A percentile compares a stretch with the other conserved stretches of the same genome.
Conservation (phyloP, 495 filamentous ascomycete genomes). For the Penicillium odoratum region DNA sequence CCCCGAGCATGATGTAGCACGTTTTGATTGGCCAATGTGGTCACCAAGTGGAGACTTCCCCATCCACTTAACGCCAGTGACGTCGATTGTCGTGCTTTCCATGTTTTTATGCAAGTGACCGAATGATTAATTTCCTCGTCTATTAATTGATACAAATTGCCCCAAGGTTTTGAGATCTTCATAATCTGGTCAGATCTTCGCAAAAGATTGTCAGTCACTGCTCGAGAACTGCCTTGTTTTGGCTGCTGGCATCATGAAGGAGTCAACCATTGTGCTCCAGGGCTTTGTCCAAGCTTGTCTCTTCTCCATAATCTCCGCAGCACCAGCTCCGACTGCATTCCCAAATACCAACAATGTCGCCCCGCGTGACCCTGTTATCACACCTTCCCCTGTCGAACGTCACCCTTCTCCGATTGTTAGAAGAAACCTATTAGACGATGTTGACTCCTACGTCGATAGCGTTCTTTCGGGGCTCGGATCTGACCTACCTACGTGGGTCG, state of each 20-base stretch:
- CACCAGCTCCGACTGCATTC: conserved; percentile 24
- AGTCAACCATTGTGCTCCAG: neutral
- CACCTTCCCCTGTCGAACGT: conserved; percentile 20
- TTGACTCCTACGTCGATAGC: conserved; percentile 44
- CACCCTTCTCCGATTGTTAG: conserved; percentile 21
- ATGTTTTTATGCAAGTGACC: neutral
- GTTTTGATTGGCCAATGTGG: neutral
- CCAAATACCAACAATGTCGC: conserved; percentile 7
- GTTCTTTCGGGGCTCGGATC: conserved; percentile 44
- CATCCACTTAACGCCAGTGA: neutral
- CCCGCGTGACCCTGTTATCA: conserved; percentile 19
- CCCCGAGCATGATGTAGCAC: neutral
- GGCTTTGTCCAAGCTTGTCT: conserved; percentile 14
- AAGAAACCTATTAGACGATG: conserved; percentile 45
- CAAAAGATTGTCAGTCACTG: neutral
- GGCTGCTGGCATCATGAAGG: neutral
- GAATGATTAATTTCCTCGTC: neutral
- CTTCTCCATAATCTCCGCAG: conserved; percentile 15
- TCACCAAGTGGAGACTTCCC: neutral
- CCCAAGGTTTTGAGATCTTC: neutral
- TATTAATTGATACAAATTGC: neutral
- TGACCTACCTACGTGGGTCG: conserved; percentile 58
- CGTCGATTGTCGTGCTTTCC: neutral
- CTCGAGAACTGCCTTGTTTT: neutral
- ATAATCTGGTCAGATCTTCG: neutral